phyloP scores from a whole-genome alignment of 2,329 filamentous ascomycete genomes.

The Ophiostoma sp. region DNA sequence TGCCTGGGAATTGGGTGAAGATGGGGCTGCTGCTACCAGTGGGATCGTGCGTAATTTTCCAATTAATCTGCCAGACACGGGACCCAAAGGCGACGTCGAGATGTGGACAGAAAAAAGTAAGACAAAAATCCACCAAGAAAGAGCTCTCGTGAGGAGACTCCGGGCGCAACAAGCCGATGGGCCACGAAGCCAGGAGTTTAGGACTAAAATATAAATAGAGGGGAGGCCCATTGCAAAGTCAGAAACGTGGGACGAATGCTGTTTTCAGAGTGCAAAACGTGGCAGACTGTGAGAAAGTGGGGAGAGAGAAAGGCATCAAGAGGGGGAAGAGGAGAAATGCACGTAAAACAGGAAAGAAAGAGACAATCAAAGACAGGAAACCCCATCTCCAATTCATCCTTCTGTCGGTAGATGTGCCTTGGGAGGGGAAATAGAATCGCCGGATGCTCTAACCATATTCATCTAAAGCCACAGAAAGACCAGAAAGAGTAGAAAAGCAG shows the following conservation, averaged over 20 bases:
- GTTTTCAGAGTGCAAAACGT: background rate
- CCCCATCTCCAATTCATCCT: background rate
- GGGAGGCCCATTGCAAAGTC: background rate
- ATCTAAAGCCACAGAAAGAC: background rate
- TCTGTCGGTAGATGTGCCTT: background rate
- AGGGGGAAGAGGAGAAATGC: background rate
- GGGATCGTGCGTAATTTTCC: background rate
- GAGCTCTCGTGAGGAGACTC: no score
- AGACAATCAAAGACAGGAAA: background rate
- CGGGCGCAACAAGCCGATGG: background rate
- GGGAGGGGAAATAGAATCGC: background rate
- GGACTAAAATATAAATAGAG: slow-evolving; percentile 4
- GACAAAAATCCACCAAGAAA: background rate
- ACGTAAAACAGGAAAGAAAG: background rate
- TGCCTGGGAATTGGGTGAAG: background rate
- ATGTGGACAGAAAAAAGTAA: background rate
- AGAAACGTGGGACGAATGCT: background rate
- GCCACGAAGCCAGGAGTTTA: background rate
- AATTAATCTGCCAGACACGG: background rate
- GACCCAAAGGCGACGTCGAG: background rate
- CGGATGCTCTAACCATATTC: background rate
- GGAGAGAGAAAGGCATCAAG: background rate
- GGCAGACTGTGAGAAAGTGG: background rate
- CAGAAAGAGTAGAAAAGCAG: background rate
- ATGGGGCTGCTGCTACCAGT: background rate